A percentile compares a stretch with the other conserved stretches of the same genome.
These are phyloP conservation scores for Pisolithus sp. DNA, from an alignment of 768 basidiomycete genomes.

Conservation along the genomic window DNA sequence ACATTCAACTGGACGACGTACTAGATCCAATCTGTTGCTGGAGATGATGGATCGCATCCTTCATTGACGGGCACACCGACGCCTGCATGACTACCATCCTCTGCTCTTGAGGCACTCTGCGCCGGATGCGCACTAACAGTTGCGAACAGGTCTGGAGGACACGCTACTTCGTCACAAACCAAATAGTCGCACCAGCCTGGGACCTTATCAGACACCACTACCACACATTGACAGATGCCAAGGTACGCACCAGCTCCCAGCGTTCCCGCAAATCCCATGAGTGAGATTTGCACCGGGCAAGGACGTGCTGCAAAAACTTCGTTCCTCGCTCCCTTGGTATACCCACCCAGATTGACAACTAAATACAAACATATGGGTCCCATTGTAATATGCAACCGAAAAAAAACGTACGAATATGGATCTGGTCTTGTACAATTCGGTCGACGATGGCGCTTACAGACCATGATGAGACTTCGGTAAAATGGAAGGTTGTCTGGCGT, in stretches of 20 bases:
- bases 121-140: slow-evolving; percentile 23
- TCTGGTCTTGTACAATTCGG: slow-evolving; percentile 35
- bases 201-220: neutral
- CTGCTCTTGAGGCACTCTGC: neutral
- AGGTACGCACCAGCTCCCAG: slow-evolving; percentile 29
- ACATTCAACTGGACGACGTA: slow-evolving; percentile 18
- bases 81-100: slow-evolving; percentile 8
- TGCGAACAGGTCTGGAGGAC: slow-evolving; percentile 35
- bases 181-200: slow-evolving; percentile 45
- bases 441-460: slow-evolving; percentile 31
- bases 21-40: slow-evolving; percentile 37
- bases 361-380: neutral
- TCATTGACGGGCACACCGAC: slow-evolving; percentile 31
- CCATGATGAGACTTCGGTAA: slow-evolving; percentile 38
- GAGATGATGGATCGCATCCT: slow-evolving; percentile 36
- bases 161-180: slow-evolving; percentile 38
- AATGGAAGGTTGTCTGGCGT: slow-evolving; percentile 29
- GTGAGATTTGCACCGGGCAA: slow-evolving; percentile 41
- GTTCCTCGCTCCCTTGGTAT: slow-evolving; percentile 47
- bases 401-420: slow-evolving; percentile 37
- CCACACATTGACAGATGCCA: neutral
- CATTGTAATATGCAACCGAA: neutral
- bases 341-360: slow-evolving; percentile 44
- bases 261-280: slow-evolving; percentile 49
- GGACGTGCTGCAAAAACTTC: slow-evolving; percentile 47